A percentile compares a stretch with the other conserved stretches of the same genome.
phyloP scores from a whole-genome alignment of 164 flowering plant genomes.

The Sedum album region DNA sequence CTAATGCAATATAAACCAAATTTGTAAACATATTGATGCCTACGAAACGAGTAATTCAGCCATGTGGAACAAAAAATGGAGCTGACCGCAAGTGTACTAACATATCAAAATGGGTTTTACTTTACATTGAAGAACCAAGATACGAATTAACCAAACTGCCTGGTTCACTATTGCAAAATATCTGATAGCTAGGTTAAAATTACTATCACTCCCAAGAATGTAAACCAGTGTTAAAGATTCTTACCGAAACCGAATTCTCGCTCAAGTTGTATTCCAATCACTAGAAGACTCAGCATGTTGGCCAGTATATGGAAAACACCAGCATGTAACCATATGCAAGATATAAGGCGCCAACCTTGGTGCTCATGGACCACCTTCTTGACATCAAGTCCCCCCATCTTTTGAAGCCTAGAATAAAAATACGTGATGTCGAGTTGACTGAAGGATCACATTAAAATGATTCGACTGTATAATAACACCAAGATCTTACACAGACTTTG shows the following conservation, averaged over 20 bases:
- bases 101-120: too few species aligned
- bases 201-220: background rate
- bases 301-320: slow-evolving; percentile 63
- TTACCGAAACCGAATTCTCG: slow-evolving; percentile 67
- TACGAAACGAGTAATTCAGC: too few species aligned
- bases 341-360: slow-evolving; percentile 53
- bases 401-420: slow-evolving; percentile 35
- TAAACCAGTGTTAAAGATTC: slow-evolving; percentile 11
- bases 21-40: too few species aligned
- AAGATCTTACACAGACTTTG: background rate
- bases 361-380: slow-evolving; percentile 36
- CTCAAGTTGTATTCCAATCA: slow-evolving; percentile 62
- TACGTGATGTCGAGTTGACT: background rate
- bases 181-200: too few species aligned
- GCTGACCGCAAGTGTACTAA: too few species aligned
- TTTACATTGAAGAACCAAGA: too few species aligned
- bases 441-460: background rate
- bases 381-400: slow-evolving; percentile 60
- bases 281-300: slow-evolving; percentile 55
- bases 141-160: too few species aligned
- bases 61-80: too few species aligned
- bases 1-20: too few species aligned
- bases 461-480: background rate
- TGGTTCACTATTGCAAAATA: too few species aligned
- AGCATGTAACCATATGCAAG: slow-evolving; percentile 63